These are phyloP conservation scores for Raphidocelis subcapitata DNA, from an alignment of 139 green algal genomes.

Conservation along the genomic window DNA sequence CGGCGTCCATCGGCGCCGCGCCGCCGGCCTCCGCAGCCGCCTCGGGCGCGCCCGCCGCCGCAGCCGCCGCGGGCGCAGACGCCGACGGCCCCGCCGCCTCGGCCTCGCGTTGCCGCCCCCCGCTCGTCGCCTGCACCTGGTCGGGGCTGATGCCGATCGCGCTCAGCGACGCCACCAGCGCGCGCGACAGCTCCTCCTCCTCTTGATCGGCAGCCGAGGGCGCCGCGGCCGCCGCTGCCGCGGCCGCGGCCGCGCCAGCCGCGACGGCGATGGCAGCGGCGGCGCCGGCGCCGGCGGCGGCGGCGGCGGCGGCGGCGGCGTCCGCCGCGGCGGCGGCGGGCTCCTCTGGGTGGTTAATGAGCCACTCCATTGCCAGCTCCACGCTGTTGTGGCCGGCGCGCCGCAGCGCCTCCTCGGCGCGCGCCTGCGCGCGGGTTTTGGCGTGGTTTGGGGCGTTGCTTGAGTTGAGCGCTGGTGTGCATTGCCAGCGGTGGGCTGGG, in stretches of 20 bases:
- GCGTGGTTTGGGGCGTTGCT: too few species aligned
- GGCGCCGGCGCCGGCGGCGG: conserved; percentile 1
- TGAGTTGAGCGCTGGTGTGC: too few species aligned
- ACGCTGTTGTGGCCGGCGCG: conserved; percentile 75
- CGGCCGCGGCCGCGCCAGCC: not conserved
- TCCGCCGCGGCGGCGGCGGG: conserved; percentile 20
- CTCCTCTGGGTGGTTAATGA: conserved; percentile 83
- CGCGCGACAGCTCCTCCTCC: conserved; percentile 44
- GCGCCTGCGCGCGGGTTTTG: too few species aligned
- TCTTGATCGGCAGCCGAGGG: not conserved
- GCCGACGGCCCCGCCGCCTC: not conserved
- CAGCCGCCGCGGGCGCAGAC: not conserved
- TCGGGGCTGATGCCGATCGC: conserved; percentile 22
- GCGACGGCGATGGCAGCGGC: not conserved
- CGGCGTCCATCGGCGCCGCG: not conserved
- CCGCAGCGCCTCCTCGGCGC: conserved; percentile 75
- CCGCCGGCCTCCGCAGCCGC: conserved; percentile 14
- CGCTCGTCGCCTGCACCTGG: conserved; percentile 17
- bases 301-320: conserved; percentile 1
- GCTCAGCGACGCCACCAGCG: conserved; percentile 52
- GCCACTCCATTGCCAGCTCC: conserved; percentile 93
- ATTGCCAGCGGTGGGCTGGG: too few species aligned
- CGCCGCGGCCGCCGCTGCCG: not conserved
- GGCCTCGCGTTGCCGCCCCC: not conserved
- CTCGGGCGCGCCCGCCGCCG: not conserved